phyloP scores from a whole-genome alignment of 495 filamentous ascomycete genomes.

The Oleoguttula mirabilis region DNA sequence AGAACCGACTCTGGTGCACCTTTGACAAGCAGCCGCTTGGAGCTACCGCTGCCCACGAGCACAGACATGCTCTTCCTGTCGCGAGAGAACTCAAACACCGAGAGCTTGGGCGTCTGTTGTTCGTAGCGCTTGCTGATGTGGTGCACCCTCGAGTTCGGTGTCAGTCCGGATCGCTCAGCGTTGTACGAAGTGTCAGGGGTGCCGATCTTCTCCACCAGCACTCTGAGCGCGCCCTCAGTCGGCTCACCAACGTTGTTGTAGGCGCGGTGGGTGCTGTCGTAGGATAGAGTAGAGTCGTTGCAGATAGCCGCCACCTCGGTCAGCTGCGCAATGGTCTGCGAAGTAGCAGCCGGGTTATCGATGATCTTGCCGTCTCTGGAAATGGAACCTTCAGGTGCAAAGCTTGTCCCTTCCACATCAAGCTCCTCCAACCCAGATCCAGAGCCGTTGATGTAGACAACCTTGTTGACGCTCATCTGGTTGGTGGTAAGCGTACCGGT shows the following conservation, averaged over 20 bases:
- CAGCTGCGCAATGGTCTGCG: constrained; percentile 67
- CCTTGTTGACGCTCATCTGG: constrained; percentile 96
- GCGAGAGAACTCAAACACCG: constrained; percentile 94
- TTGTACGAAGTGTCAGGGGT: constrained; percentile 49
- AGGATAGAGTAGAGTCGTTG: constrained; percentile 76
- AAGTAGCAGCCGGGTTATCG: constrained; percentile 58
- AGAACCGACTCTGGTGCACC: constrained; percentile 90
- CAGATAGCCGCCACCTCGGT: constrained; percentile 80
- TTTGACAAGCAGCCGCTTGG: constrained; percentile 83
- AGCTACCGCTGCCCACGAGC: constrained; percentile 52
- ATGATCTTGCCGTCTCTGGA: constrained; percentile 53
- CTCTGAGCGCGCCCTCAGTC: constrained; percentile 86
- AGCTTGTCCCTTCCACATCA: constrained; percentile 86
- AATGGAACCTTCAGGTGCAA: constrained; percentile 70
- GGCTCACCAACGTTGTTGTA: constrained; percentile 89
- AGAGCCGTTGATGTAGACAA: constrained; percentile 65
- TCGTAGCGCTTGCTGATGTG: constrained; percentile 78
- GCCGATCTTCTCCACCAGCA: constrained; percentile 90
- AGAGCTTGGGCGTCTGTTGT: constrained; percentile 54
- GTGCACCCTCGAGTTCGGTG: constrained; percentile 52
- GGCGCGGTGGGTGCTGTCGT: constrained; percentile 57
- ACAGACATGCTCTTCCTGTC: constrained; percentile 99
- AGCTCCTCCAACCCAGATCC: constrained; percentile 75
- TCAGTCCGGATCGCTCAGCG: constrained; percentile 35
- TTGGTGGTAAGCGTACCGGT: constrained; percentile 97